phyloP scores from a whole-genome alignment of 768 basidiomycete genomes.

The Tubosaeta sp. region DNA sequence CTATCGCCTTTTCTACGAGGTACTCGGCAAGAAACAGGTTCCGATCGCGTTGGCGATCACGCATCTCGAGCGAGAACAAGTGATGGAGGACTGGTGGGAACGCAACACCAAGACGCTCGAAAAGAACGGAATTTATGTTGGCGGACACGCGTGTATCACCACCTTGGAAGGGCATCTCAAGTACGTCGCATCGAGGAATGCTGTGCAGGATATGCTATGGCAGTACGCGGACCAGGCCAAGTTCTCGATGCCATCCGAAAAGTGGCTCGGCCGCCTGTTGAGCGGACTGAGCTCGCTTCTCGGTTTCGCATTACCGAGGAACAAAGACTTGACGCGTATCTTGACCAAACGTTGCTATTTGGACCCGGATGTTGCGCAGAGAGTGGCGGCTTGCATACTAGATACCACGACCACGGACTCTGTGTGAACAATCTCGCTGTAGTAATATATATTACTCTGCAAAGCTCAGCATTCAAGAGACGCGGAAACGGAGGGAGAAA shows the following conservation, averaged over 20 bases:
- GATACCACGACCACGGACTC: too few species aligned
- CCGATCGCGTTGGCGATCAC: conserved; percentile 38
- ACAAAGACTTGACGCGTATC: conserved; percentile 17
- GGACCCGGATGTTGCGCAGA: conserved; percentile 20
- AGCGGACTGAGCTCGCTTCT: conserved; percentile 15
- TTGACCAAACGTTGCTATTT: conserved; percentile 25
- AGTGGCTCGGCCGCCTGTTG: conserved; percentile 19
- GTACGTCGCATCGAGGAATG: conserved; percentile 17
- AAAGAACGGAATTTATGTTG: conserved; percentile 14
- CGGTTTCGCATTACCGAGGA: conserved; percentile 17
- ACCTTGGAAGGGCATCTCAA: conserved; percentile 19
- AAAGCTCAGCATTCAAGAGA: conserved; percentile 1
- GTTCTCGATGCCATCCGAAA: conserved; percentile 22
- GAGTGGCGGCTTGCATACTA: conserved; percentile 22
- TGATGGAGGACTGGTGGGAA: conserved; percentile 32
- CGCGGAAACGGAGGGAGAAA: neutral
- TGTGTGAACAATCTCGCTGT: conserved; percentile 6
- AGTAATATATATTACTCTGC: conserved; percentile 2
- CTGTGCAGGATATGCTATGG: conserved; percentile 20
- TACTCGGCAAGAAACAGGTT: conserved; percentile 36
- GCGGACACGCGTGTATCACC: conserved; percentile 29
- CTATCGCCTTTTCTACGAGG: conserved; percentile 35
- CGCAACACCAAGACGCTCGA: conserved; percentile 22
- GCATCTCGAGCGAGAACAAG: conserved; percentile 32
- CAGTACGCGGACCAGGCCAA: conserved; percentile 21